A percentile compares a stretch with the other conserved stretches of the same genome.
These are phyloP conservation scores for Aureobasidium namibiae DNA, from an alignment of 2,329 filamentous ascomycete species.

Conservation along the genomic window DNA sequence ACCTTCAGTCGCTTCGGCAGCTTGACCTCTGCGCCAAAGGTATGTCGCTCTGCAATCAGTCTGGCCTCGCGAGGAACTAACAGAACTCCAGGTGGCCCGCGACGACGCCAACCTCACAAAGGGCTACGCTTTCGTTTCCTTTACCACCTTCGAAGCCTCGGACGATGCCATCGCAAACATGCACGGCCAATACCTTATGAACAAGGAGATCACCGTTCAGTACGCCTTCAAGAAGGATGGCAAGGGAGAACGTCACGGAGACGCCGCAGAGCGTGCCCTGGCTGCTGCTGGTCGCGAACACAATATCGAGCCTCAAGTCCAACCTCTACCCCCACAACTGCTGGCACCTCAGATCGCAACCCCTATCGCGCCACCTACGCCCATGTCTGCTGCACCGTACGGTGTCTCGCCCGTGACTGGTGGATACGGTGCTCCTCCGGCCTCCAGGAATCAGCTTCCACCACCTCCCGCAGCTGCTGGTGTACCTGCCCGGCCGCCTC, in stretches of 20 bases:
- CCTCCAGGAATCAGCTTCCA: conserved; percentile 42
- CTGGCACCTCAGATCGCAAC: conserved; percentile 43
- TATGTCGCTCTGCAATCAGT: conserved; percentile 31
- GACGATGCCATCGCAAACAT: conserved; percentile 87
- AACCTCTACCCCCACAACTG: conserved; percentile 67
- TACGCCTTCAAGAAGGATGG: conserved; percentile 99
- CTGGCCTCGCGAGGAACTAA: neutral
- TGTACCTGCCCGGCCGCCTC: conserved; percentile 61
- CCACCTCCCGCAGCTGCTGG: conserved; percentile 53
- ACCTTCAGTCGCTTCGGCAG: conserved; percentile 89
- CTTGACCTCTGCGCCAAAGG: conserved; percentile 77
- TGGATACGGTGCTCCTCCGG: conserved; percentile 16
- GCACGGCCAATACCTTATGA: conserved; percentile 93
- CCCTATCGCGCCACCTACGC: conserved; percentile 32
- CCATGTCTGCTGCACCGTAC: conserved; percentile 25
- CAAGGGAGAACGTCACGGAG: conserved; percentile 91
- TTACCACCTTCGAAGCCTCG: conserved; percentile 84
- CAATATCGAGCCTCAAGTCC: conserved; percentile 76
- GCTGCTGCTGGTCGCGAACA: conserved; percentile 90
- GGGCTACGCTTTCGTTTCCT: conserved; percentile 94
- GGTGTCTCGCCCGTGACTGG: conserved; percentile 16
- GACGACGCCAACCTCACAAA: conserved; percentile 85
- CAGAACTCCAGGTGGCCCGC: conserved; percentile 52
- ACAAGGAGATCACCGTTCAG: conserved; percentile 92
- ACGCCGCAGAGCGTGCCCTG: conserved; percentile 84